These are phyloP conservation scores for Cylindrotheca fusiformis DNA, from an alignment of 108 stramenopile genomes.

Conservation along the genomic window DNA sequence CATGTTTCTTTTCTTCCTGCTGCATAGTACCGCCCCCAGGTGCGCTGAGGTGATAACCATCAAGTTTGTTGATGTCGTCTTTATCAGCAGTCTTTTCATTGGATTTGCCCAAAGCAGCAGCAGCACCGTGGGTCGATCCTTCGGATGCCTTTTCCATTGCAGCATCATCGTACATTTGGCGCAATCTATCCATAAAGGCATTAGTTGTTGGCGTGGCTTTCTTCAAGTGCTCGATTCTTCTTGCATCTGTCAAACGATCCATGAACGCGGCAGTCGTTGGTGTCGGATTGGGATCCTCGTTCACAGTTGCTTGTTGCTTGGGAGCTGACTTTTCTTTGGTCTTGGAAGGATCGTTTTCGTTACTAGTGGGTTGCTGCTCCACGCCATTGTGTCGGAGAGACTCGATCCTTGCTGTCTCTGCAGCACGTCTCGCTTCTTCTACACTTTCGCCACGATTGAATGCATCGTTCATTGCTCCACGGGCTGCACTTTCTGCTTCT, in stretches of 20 bases:
- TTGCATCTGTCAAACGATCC: conserved; percentile 6
- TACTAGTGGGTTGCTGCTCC: background rate
- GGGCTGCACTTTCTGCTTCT: conserved; percentile 48
- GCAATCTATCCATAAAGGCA: conserved; percentile 59
- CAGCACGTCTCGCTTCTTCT: conserved; percentile 46
- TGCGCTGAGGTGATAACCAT: conserved; percentile 27
- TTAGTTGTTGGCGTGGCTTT: conserved; percentile 44
- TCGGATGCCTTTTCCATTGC: conserved; percentile 46
- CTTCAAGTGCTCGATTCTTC: background rate
- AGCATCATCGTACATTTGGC: conserved; percentile 54
- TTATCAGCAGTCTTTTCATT: conserved; percentile 4
- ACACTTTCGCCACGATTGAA: conserved; percentile 47
- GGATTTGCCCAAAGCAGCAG: background rate
- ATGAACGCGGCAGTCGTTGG: conserved; percentile 54
- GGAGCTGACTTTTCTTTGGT: background rate
- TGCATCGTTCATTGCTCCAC: conserved; percentile 60
- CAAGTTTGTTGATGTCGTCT: background rate
- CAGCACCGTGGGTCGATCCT: background rate
- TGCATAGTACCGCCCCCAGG: conserved; percentile 8
- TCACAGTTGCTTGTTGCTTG: conserved; percentile 5
- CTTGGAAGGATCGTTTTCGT: conserved; percentile 36
- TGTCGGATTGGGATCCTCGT: background rate
- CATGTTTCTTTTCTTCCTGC: conserved; percentile 2
- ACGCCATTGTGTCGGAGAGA: conserved; percentile 38
- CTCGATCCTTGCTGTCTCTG: conserved; percentile 36